A percentile compares a stretch with the other conserved stretches of the same genome.
These are phyloP conservation scores for Nannizzia gypsea DNA, from an alignment of 2,329 filamentous ascomycete genomes.

Conservation along the genomic window DNA sequence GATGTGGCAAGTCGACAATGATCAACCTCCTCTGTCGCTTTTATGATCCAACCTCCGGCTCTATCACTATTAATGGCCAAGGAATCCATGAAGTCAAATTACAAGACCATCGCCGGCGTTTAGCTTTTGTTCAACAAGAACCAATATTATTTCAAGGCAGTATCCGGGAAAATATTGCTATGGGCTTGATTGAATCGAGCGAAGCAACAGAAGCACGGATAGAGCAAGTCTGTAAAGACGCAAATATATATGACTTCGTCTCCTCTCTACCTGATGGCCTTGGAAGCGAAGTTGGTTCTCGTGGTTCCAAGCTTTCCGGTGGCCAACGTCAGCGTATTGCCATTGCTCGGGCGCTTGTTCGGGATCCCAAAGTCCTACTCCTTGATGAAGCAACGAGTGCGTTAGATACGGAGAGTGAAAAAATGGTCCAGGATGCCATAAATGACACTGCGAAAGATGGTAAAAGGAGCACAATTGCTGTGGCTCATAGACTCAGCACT, in stretches of 20 bases:
- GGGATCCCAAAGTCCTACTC: conserved; percentile 28
- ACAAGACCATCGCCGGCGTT: not conserved
- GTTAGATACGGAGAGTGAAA: conserved; percentile 29
- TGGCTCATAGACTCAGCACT: conserved; percentile 64
- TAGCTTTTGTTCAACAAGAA: not conserved
- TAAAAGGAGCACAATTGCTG: conserved; percentile 50
- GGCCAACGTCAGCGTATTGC: conserved; percentile 35
- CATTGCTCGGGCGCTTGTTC: conserved; percentile 33
- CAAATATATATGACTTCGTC: not conserved
- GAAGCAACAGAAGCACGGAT: not conserved
- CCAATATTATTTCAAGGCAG: not conserved
- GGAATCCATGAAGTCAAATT: not conserved
- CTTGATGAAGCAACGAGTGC: conserved; percentile 36
- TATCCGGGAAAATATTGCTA: not conserved
- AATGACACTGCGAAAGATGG: conserved; percentile 35
- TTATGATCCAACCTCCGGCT: conserved; percentile 53
- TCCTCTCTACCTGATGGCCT: not conserved
- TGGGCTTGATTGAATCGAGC: not conserved
- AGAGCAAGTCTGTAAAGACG: not conserved
- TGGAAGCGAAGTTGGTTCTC: not conserved
- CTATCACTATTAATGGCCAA: not conserved
- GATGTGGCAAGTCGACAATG: conserved; percentile 61
- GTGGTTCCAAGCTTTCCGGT: conserved; percentile 18
- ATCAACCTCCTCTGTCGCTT: conserved; percentile 66
- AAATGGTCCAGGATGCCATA: conserved; percentile 23